Conservation (phyloP, 169 alveolate species). For the Amoebophrya sp. region DNA sequence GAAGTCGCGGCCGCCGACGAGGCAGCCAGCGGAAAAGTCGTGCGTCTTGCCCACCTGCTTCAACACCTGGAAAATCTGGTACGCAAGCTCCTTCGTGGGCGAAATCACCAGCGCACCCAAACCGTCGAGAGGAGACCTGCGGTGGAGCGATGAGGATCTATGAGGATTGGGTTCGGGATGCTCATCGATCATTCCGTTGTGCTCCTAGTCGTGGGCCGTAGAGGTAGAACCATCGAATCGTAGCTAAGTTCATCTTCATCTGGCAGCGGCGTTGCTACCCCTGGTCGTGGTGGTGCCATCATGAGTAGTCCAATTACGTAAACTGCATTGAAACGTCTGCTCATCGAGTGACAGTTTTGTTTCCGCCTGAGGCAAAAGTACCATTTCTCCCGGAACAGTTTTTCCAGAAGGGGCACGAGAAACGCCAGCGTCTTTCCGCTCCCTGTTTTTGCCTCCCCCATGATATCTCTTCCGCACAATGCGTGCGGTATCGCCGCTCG, state of each 20-base stretch:
- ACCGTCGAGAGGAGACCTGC: constrained; percentile 38
- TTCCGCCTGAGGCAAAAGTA: neutral
- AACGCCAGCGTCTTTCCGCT: constrained; percentile 84
- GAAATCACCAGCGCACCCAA: constrained; percentile 70
- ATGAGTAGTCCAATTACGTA: too few species aligned
- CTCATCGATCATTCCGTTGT: too few species aligned
- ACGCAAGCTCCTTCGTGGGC: constrained; percentile 86
- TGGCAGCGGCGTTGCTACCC: too few species aligned
- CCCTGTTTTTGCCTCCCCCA: constrained; percentile 63
- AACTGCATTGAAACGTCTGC: too few species aligned
- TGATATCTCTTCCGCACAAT: constrained; percentile 68
- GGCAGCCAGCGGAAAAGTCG: constrained; percentile 71
- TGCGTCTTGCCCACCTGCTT: constrained; percentile 54
- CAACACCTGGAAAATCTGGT: constrained; percentile 73
- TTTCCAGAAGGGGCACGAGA: constrained; percentile 72
- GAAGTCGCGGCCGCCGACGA: constrained; percentile 82
- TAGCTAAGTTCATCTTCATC: too few species aligned
- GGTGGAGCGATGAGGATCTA: too few species aligned
- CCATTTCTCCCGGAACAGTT: constrained; percentile 61
- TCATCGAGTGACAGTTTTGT: too few species aligned
- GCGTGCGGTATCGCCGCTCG: constrained; percentile 70
- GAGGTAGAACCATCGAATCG: too few species aligned
- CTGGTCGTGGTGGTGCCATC: too few species aligned
- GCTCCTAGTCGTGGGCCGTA: too few species aligned
- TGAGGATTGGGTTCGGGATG: too few species aligned